phyloP scores from a whole-genome alignment of 176 grass and related monocot species.

The Phragmites australis region DNA sequence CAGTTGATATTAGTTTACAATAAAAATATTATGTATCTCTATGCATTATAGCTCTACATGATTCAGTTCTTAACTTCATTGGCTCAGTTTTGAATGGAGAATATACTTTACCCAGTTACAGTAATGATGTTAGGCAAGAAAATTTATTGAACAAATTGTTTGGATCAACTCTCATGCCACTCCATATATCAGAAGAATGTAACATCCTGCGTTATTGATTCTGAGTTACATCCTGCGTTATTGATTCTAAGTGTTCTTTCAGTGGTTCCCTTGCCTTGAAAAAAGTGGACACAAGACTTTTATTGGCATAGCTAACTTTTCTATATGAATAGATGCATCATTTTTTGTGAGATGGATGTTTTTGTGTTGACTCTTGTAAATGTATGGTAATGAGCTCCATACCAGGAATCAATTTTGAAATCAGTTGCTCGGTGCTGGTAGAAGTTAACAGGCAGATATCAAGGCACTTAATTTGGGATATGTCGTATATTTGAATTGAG shows the following conservation, averaged over 20 bases:
- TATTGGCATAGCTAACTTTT: not conserved
- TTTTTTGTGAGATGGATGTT: not conserved
- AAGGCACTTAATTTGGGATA: not conserved
- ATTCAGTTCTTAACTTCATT: not conserved
- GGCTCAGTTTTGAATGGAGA: not conserved
- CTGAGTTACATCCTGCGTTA: not conserved
- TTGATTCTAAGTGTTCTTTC: not conserved
- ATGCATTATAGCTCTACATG: not conserved
- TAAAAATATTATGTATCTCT: not conserved
- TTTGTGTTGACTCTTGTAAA: not conserved
- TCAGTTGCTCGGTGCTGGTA: not conserved
- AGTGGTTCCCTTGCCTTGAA: not conserved
- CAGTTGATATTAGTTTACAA: not conserved
- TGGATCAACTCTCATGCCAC: not conserved
- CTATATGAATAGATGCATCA: not conserved
- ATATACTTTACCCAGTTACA: conserved; percentile 12
- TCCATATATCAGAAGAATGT: not conserved
- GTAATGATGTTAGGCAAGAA: not conserved
- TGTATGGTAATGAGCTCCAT: not conserved
- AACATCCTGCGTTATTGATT: not conserved
- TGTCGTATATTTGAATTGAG: not conserved
- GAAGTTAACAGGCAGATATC: not conserved
- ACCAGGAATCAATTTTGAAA: conserved; percentile 18
- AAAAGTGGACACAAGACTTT: not conserved
- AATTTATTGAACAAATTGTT: not conserved